Base-by-base conservation (phyloP, 2,329 filamentous ascomycete species). In the Balansia obtecta region DNA sequence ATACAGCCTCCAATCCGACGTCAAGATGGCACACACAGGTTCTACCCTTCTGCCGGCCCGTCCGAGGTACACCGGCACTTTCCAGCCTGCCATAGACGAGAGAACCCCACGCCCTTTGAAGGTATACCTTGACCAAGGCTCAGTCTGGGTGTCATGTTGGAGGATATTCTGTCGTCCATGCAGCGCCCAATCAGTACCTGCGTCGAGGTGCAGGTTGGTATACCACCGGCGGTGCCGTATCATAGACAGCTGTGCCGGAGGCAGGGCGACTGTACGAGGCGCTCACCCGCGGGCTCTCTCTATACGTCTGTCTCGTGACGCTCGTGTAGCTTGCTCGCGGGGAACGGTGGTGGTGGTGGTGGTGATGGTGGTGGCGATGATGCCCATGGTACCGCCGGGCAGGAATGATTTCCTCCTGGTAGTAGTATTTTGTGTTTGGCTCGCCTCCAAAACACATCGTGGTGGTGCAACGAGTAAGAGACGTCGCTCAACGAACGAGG, bases 391-490 rank as follows among this genome's bases (percentile, higher is more conserved):
- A 62, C 33, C 58, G 60, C 40, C 72, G 65, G 51, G 70, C 66
- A 42, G 75, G 75, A 45, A 74, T 68, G 55, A 72, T 68, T 56
- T 78, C 74, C 65, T 78, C 72, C 60, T 71, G 71, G 61, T 78
- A 76, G 67, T 79, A 79, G 66, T 79, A 76, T 45, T 69, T 69
- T 40, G 68, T 70, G 32, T 61, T 63, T 50, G 71, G 68, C 52
- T 69, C 65, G 50, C 64, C 55, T 45, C 65, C 60, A 67, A 78
- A 76, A 59, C 75, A 79, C 75, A 79, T 78, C 22, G 59, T 71
- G 61, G 43, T 20, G 44, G 20, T 45, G 47, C 38, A 37, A 20
- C 34, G 43, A 47, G 44, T 48, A 51, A 6, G 27, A 27, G 27
- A 6, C 8, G 8, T 27, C 27, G 27, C 27, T 27, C 27, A 27